Percentiles rank a stretch among this genome's conserved stretches.
These are phyloP conservation scores for Auxenochlorella protothecoides DNA, from an alignment of 139 green algal species.

Conservation along the genomic window DNA sequence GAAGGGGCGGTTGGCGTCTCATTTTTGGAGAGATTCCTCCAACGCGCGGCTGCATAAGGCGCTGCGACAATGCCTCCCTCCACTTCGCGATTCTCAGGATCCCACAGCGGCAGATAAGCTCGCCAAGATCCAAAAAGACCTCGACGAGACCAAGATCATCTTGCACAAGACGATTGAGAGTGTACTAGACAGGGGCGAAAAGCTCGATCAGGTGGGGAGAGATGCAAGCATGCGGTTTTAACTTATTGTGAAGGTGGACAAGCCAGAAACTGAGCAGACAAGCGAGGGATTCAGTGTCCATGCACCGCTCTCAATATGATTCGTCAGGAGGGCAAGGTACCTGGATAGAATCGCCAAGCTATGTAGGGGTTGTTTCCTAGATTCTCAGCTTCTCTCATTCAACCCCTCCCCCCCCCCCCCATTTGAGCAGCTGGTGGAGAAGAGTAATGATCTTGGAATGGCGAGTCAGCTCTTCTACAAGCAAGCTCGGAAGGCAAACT, in stretches of 20 bases:
- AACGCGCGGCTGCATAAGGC: too few species aligned
- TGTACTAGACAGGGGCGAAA: conserved; percentile 91
- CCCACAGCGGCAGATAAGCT: conserved; percentile 92
- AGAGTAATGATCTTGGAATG: conserved; percentile 86
- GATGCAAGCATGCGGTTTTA: neutral
- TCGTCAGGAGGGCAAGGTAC: too few species aligned
- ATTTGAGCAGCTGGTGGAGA: conserved; percentile 75
- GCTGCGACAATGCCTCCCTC: too few species aligned
- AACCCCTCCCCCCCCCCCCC: neutral
- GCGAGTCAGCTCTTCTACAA: conserved; percentile 98
- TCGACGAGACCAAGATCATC: conserved; percentile 88
- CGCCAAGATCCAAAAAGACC: conserved; percentile 90
- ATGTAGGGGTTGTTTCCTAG: too few species aligned
- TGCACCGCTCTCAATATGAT: too few species aligned
- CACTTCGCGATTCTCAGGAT: conserved; percentile 42
- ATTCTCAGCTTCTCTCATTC: too few species aligned
- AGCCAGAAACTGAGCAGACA: too few species aligned
- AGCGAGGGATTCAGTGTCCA: too few species aligned
- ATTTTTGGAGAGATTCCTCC: neutral
- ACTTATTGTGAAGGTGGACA: too few species aligned
- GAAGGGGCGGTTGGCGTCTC: too few species aligned
- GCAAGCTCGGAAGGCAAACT: conserved; percentile 75
- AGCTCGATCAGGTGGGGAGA: conserved; percentile 67
- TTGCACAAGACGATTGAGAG: conserved; percentile 98
- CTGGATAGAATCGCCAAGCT: too few species aligned